phyloP scores from a whole-genome alignment of 257 asterid genomes.

The Nicotiana tomentosiformis region DNA sequence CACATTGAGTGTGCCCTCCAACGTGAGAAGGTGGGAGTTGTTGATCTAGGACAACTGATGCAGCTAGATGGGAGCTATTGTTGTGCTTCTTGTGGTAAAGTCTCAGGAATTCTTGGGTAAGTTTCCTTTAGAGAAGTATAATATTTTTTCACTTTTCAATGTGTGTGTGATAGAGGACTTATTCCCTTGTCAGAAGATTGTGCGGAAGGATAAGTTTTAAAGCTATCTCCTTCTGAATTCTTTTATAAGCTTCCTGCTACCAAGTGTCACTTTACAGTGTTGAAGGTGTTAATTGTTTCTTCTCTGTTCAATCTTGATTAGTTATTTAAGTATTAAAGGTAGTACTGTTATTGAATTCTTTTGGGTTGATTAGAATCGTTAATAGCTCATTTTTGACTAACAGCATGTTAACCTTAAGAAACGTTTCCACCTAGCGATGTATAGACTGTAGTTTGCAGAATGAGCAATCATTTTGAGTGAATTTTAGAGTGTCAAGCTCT shows the following conservation, averaged over 20 bases:
- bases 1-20: slow-evolving; percentile 81
- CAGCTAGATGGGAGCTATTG: slow-evolving; percentile 90
- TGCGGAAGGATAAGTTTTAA: background rate
- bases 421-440: background rate
- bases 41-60: slow-evolving; percentile 70
- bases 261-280: background rate
- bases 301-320: background rate
- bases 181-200: background rate
- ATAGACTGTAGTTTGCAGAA: background rate
- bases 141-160: background rate
- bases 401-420: background rate
- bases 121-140: slow-evolving; percentile 8
- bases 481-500: background rate
- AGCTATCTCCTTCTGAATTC: background rate
- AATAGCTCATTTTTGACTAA: background rate
- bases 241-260: background rate
- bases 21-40: slow-evolving; percentile 77
- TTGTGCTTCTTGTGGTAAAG: slow-evolving; percentile 87
- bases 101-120: slow-evolving; percentile 84
- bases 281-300: background rate
- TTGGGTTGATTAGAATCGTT: background rate
- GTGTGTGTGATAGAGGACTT: background rate
- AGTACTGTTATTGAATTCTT: slow-evolving; percentile 1
- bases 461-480: background rate
- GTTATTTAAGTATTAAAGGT: background rate